These are phyloP conservation scores for Coniosporium apollinis DNA, from an alignment of 495 filamentous ascomycete species.

Conservation along the genomic window DNA sequence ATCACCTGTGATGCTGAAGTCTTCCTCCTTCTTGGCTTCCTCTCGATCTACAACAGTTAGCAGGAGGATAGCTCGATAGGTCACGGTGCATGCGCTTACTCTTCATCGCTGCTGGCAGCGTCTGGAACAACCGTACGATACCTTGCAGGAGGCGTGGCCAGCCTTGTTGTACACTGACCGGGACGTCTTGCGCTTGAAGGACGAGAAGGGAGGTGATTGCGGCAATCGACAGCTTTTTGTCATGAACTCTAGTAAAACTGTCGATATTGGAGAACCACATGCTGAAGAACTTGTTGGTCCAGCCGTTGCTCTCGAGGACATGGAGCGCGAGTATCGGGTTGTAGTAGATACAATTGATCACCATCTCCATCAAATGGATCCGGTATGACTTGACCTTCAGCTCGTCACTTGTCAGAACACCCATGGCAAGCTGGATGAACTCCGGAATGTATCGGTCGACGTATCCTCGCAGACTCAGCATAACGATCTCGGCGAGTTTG, in stretches of 20 bases:
- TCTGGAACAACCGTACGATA: conserved; percentile 79
- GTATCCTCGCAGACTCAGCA: conserved; percentile 85
- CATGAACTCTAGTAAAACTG: conserved; percentile 81
- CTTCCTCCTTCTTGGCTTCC: conserved; percentile 75
- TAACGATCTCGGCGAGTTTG: conserved; percentile 92
- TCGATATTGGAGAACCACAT: conserved; percentile 95
- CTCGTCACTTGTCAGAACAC: conserved; percentile 51
- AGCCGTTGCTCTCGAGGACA: conserved; percentile 71
- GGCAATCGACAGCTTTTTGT: conserved; percentile 94
- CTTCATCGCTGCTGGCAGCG: conserved; percentile 70
- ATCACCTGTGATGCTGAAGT: conserved; percentile 50
- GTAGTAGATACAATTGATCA: conserved; percentile 97
- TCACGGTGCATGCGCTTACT: conserved; percentile 31
- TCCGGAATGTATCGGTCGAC: conserved; percentile 73
- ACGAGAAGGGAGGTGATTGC: conserved; percentile 76
- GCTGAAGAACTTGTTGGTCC: conserved; percentile 99
- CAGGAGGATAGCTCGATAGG: conserved; percentile 1
- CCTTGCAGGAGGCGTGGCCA: conserved; percentile 94
- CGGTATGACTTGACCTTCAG: conserved; percentile 76
- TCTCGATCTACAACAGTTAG: conserved; percentile 47
- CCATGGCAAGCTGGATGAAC: conserved; percentile 82
- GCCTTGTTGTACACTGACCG: conserved; percentile 75
- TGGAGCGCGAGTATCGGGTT: conserved; percentile 71
- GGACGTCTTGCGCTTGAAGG: conserved; percentile 59
- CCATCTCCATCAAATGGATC: conserved; percentile 96